Conservation (phyloP, 805 yeast species). For the Starmera caribaea region DNA sequence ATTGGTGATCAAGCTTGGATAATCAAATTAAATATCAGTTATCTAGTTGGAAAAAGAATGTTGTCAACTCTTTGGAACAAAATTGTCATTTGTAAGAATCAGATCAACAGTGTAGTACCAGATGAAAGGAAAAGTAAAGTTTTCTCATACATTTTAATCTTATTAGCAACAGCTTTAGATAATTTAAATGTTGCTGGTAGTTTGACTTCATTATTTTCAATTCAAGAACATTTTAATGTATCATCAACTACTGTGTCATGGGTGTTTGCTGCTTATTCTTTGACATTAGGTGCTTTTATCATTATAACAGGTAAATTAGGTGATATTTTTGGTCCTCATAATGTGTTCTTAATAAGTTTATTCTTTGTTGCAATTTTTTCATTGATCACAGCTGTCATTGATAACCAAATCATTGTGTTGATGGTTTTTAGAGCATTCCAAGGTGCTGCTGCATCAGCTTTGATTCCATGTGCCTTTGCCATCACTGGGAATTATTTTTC, state of each 20-base stretch:
- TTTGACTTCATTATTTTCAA: constrained; percentile 11
- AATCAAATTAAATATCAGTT: no score
- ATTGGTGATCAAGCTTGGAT: no score
- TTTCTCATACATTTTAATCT: constrained; percentile 5
- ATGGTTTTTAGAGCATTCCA: constrained; percentile 36
- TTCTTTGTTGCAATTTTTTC: constrained; percentile 17
- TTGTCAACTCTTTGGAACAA: no score
- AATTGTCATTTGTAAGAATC: no score
- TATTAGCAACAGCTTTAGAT: constrained; percentile 14
- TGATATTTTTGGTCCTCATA: constrained; percentile 31
- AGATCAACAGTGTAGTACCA: constrained; percentile 1
- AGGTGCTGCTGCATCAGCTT: constrained; percentile 32
- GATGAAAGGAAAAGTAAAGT: constrained; percentile 8
- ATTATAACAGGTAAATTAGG: constrained; percentile 31
- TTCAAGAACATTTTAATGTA: constrained; percentile 28
- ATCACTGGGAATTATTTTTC: constrained; percentile 21
- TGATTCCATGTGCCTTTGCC: constrained; percentile 29
- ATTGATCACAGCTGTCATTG: constrained; percentile 27
- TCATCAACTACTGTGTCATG: constrained; percentile 29
- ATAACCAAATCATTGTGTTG: constrained; percentile 22
- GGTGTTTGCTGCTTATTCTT: constrained; percentile 33
- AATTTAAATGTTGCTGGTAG: constrained; percentile 19
- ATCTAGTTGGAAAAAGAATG: no score
- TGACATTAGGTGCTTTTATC: constrained; percentile 35
- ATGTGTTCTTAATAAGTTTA: constrained; percentile 19